These are phyloP conservation scores for Tylopilus sp. DNA, from an alignment of 1,284 basidiomycete species.

Conservation along the genomic window DNA sequence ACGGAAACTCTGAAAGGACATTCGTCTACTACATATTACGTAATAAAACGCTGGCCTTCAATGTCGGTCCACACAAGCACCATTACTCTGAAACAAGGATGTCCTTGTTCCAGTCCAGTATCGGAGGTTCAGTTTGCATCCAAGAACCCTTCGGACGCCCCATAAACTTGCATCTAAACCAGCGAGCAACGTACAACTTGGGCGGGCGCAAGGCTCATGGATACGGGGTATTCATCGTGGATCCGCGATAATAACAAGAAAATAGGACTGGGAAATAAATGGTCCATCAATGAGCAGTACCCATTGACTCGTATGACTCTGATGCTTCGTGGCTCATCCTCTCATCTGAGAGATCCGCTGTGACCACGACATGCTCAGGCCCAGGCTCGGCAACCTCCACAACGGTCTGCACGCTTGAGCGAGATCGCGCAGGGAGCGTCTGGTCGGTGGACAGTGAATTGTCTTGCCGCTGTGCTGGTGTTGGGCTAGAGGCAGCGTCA, in stretches of 20 bases:
- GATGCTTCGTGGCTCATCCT: constrained; percentile 12
- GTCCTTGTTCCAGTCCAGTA: neutral
- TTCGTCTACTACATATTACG: constrained; percentile 11
- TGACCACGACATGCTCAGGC: constrained; percentile 8
- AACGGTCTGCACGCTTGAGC: constrained; percentile 23
- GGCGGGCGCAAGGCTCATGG: neutral
- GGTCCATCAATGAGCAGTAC: constrained; percentile 30
- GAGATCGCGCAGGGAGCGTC: constrained; percentile 15
- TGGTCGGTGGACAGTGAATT: constrained; percentile 6
- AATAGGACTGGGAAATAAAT: neutral
- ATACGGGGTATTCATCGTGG: neutral
- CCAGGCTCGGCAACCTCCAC: constrained; percentile 24
- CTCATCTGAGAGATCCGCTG: constrained; percentile 1
- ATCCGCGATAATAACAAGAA: neutral
- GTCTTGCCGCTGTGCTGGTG: constrained; percentile 5
- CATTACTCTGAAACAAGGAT: neutral
- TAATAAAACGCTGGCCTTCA: constrained; percentile 12
- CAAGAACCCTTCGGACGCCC: neutral
- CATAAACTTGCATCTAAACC: neutral
- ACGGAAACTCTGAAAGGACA: constrained; percentile 14
- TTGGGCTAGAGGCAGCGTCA: constrained; percentile 21
- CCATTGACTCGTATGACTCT: constrained; percentile 19
- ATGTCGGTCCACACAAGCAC: too few relatives aligned
- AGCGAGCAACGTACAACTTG: neutral
- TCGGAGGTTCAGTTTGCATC: neutral